Conservation (phyloP, 2,329 filamentous ascomycete genomes). For the Juglanconis juglandina region DNA sequence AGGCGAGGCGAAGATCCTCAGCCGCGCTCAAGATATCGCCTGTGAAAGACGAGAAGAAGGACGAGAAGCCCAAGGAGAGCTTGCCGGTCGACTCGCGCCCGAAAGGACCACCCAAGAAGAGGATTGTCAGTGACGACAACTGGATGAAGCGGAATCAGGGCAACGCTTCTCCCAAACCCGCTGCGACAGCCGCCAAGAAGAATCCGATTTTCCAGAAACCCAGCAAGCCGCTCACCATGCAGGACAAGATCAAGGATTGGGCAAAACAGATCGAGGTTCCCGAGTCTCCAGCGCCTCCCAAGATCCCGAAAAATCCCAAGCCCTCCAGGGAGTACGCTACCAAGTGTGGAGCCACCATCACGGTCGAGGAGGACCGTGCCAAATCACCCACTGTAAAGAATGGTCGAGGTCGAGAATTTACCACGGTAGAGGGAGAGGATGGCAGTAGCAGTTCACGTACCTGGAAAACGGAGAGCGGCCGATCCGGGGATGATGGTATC, state of each 20-base stretch:
- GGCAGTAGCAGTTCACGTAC: slow-evolving; percentile 11
- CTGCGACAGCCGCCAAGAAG: slow-evolving; percentile 27
- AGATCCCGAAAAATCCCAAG: slow-evolving; percentile 24
- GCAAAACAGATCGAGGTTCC: slow-evolving; percentile 52
- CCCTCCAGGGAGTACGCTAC: slow-evolving; percentile 24
- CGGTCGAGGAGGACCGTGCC: slow-evolving; percentile 31
- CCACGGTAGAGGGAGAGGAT: slow-evolving; percentile 18
- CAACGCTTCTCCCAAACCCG: slow-evolving; percentile 22
- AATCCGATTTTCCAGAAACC: slow-evolving; percentile 44
- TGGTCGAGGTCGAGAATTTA: slow-evolving; percentile 17
- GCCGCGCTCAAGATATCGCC: slow-evolving; percentile 25
- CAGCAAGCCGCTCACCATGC: slow-evolving; percentile 51
- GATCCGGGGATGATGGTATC: slow-evolving; percentile 33
- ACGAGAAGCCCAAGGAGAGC: slow-evolving; percentile 20
- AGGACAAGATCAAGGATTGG: slow-evolving; percentile 62
- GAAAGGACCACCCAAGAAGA: slow-evolving; percentile 73
- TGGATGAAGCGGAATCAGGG: slow-evolving; percentile 60
- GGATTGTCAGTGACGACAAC: slow-evolving; percentile 88
- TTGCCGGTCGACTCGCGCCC: slow-evolving; percentile 38
- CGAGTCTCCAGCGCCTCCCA: slow-evolving; percentile 36
- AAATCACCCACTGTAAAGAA: slow-evolving; percentile 19
- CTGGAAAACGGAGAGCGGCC: slow-evolving; percentile 3
- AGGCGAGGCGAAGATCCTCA: slow-evolving; percentile 30
- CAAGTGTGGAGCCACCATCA: slow-evolving; percentile 30
- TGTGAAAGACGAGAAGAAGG: slow-evolving; percentile 27